Evolutionary conservation across 2,329 filamentous ascomycete genomes (phyloP), one percentile per base, ranked within the genome.

Genomic region (Colletotrichum coccodes): DNA sequence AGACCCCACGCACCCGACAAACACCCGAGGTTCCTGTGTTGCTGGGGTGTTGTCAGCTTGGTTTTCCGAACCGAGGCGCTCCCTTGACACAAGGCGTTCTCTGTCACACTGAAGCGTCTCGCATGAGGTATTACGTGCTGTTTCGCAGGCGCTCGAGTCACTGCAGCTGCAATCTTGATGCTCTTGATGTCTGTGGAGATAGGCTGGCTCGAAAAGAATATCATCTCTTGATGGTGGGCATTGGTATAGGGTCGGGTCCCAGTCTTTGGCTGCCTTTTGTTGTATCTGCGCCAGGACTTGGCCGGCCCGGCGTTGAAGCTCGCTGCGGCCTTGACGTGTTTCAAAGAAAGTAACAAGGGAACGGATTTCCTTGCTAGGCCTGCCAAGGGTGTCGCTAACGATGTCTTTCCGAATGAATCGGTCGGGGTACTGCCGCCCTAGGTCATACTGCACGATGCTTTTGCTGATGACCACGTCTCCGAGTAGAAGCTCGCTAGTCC

Each of bases 391-490:
- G 53, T 80, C 75, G 21, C 73, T 64, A 5, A 75, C 36, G 0
- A 63, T 73, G 30, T 76, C 58, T 52, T 76, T 80, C 2, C 70
- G 44, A 4, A 50, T 60, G 38, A 79, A 79, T 0, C 54, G 11
- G 14, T 60, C 69, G 2, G 75, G 69, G 36, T 76, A 75, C 21
- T 71, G 73, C 2, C 72, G 61, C 6, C 76, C 75, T 6, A 74
- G 71, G 28, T 78, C 75, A 28, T 78, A 76, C 66, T 77, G 73
- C 16, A 79, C 28, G 38, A 79, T 44, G 3, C 49, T 71, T 2
- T 72, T 73, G 59, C 77, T 77, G 36, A 79, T 71, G 14, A 81
- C 67, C 0, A 81, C 78, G 49, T 82, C 78, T 2, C 80, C 79
- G 0, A 81, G 69, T 0, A 78, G 30, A 0, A 75, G 59, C 38